These are phyloP conservation scores for Sutorius eximius DNA, from an alignment of 1,284 basidiomycete genomes.

Conservation along the genomic window DNA sequence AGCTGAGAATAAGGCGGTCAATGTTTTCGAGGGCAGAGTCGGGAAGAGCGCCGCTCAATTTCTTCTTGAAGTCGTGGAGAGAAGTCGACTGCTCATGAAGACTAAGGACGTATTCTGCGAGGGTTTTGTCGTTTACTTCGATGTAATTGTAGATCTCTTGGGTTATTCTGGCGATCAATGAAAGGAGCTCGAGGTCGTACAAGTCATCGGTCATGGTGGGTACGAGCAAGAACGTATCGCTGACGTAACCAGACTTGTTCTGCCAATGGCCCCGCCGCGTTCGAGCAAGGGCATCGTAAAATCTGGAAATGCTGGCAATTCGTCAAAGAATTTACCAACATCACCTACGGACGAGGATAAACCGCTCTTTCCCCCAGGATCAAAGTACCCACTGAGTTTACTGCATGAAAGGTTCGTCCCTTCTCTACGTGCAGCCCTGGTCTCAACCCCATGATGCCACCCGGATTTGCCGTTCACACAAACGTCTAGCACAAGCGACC, in stretches of 20 bases:
- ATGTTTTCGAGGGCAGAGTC: conserved; percentile 90
- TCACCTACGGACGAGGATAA: conserved; percentile 33
- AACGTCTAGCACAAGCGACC: not conserved
- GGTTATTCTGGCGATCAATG: conserved; percentile 84
- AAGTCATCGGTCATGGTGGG: conserved; percentile 74
- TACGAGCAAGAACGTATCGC: conserved; percentile 8
- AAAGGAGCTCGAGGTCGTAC: conserved; percentile 88
- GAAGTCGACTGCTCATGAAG: conserved; percentile 85
- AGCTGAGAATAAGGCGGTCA: conserved; percentile 89
- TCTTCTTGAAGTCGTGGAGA: conserved; percentile 77
- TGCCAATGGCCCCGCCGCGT: conserved; percentile 66
- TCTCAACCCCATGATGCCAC: conserved; percentile 1
- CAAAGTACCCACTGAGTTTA: conserved; percentile 75
- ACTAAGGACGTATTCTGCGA: conserved; percentile 94
- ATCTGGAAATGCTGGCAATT: conserved; percentile 84
- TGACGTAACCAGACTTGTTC: conserved; percentile 18
- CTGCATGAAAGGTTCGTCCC: conserved; percentile 67
- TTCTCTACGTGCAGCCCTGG: not conserved
- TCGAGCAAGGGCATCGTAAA: conserved; percentile 69
- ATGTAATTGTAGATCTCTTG: conserved; percentile 90
- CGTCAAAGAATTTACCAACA: conserved; percentile 51
- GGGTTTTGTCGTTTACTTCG: conserved; percentile 83
- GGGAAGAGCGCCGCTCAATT: conserved; percentile 84
- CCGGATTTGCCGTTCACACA: not conserved
- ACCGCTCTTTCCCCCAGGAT: conserved; percentile 77